Evolutionary conservation across 139 green algal genomes (phyloP).

Genomic region (Chlamydomonas incerta): DNA sequence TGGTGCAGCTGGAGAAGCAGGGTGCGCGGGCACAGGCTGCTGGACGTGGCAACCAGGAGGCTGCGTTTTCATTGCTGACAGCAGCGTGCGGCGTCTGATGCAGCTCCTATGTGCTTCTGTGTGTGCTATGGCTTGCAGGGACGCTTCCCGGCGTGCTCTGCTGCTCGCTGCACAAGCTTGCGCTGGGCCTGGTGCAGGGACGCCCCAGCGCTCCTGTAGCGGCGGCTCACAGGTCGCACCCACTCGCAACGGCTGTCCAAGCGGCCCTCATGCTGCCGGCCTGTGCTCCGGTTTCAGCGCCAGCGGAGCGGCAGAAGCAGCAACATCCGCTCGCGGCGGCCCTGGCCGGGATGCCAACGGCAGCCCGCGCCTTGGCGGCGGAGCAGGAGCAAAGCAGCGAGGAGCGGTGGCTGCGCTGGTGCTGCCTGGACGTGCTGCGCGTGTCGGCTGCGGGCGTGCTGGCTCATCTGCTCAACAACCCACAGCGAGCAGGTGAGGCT

Average conservation of each 20-base stretch:
- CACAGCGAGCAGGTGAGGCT: slow-evolving; percentile 20
- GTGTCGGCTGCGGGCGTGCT: not conserved
- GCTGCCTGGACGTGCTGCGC: slow-evolving; percentile 21
- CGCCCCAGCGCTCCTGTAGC: not conserved
- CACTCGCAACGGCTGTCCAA: not conserved
- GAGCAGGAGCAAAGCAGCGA: not conserved
- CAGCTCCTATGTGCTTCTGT: too few species aligned
- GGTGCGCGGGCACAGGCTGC: not conserved
- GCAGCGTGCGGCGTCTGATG: too few species aligned
- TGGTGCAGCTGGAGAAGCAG: not conserved
- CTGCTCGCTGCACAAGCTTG: not conserved
- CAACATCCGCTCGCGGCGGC: too few species aligned
- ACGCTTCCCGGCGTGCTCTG: not conserved
- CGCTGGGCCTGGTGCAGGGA: not conserved
- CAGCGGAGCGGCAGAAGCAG: too few species aligned
- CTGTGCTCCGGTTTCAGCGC: too few species aligned
- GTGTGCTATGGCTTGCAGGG: not conserved
- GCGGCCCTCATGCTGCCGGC: not conserved
- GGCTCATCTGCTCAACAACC: not conserved
- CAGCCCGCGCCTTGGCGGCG: not conserved
- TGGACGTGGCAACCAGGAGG: too few species aligned
- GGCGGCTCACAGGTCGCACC: not conserved
- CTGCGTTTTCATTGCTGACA: too few species aligned
- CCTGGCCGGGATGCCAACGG: too few species aligned
- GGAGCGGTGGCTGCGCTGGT: not conserved